Conservation (phyloP, 495 filamentous ascomycete genomes). For the Penicillium silybi region DNA sequence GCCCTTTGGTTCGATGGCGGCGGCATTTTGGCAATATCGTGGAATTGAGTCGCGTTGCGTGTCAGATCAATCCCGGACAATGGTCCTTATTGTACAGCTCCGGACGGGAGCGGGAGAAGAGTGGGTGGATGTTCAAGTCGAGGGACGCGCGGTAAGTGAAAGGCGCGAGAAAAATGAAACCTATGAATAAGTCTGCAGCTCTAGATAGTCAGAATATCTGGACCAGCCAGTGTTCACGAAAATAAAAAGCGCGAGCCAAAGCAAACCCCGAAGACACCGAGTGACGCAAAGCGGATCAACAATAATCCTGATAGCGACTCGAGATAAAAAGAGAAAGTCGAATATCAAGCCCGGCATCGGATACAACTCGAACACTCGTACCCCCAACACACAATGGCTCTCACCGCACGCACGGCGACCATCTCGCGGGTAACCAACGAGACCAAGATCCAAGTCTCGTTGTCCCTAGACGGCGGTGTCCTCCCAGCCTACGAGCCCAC, state of each 20-base stretch:
- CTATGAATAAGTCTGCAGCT: not conserved
- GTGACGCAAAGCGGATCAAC: conserved; percentile 21
- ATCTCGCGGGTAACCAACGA: conserved; percentile 90
- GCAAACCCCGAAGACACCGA: conserved; percentile 7
- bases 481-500: conserved; percentile 59
- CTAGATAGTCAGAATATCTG: conserved; percentile 2
- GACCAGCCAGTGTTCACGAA: conserved; percentile 20
- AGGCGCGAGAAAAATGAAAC: not conserved
- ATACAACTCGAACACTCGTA: conserved; percentile 6
- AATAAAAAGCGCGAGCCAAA: not conserved
- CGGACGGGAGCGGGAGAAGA: not conserved
- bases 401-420: conserved; percentile 60
- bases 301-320: conserved; percentile 23
- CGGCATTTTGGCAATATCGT: conserved; percentile 26
- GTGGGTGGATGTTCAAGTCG: not conserved
- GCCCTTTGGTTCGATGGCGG: conserved; percentile 34
- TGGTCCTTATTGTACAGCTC: not conserved
- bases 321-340: conserved; percentile 16
- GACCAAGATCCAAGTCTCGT: conserved; percentile 88
- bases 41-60: not conserved
- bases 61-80: not conserved
- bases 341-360: conserved; percentile 8
- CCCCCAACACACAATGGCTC: conserved; percentile 21
- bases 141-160: not conserved
- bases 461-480: conserved; percentile 86